phyloP scores from a whole-genome alignment of 169 alveolate genomes.

The Plasmodium relictum region DNA sequence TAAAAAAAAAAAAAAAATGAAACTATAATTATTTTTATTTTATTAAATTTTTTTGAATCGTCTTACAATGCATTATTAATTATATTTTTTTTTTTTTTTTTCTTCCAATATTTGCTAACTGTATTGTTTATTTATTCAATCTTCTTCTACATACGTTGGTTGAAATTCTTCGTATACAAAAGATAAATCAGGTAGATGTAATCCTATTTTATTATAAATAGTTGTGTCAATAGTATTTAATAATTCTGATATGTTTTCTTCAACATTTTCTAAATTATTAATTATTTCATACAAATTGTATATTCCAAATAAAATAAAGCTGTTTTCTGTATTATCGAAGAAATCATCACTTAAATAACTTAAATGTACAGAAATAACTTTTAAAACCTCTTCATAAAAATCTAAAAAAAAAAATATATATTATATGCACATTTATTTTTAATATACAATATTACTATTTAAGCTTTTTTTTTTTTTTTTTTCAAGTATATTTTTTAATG shows the following conservation, averaged over 20 bases:
- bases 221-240: slow-evolving; percentile 60
- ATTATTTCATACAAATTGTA: slow-evolving; percentile 73
- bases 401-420: slow-evolving; percentile 5
- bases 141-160: slow-evolving; percentile 75
- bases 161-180: slow-evolving; percentile 75
- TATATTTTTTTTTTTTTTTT: no score
- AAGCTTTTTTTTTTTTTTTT: neutral
- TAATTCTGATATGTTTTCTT: slow-evolving; percentile 6
- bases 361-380: slow-evolving; percentile 39
- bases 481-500: neutral
- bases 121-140: neutral
- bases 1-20: no score
- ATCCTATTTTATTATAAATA: slow-evolving; percentile 60
- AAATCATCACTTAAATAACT: slow-evolving; percentile 72
- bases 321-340: slow-evolving; percentile 71
- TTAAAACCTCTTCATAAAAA: slow-evolving; percentile 62
- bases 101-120: no score
- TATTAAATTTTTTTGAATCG: no score
- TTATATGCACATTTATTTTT: neutral
- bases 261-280: slow-evolving; percentile 15
- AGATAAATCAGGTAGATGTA: slow-evolving; percentile 74
- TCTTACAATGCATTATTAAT: no score
- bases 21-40: no score
- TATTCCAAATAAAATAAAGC: slow-evolving; percentile 75
- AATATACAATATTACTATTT: neutral